Evolutionary conservation across 352 stramenopile species (phyloP).

Genomic region (Globisporangium spiculum): DNA sequence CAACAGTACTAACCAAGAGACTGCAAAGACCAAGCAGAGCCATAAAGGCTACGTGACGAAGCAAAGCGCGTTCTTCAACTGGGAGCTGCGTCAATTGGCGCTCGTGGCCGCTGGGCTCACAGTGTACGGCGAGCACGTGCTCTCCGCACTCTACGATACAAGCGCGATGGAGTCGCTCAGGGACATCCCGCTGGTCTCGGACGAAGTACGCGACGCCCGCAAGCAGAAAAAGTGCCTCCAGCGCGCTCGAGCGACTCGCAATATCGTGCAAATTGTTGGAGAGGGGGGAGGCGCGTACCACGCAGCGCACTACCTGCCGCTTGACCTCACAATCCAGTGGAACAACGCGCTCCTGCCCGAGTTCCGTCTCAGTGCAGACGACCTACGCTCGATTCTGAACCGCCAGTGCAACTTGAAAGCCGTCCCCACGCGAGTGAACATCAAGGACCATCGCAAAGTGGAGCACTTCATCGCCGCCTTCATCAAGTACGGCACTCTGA

Average conservation of each 20-base stretch:
- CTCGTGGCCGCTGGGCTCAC: slow-evolving; percentile 10
- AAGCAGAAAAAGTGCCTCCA: slow-evolving; percentile 9
- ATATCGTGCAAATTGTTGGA: background rate
- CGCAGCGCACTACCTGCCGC: slow-evolving; percentile 13
- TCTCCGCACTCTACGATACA: slow-evolving; percentile 7
- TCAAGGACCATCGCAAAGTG: slow-evolving; percentile 13
- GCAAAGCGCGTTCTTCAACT: slow-evolving; percentile 3
- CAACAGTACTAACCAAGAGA: background rate
- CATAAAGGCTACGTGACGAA: no score
- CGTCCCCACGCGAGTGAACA: slow-evolving; percentile 6
- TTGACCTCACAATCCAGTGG: slow-evolving; percentile 17
- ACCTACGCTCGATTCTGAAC: slow-evolving; percentile 6
- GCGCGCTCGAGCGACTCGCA: background rate
- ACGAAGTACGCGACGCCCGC: slow-evolving; percentile 7
- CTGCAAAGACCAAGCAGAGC: background rate
- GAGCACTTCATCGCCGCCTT: slow-evolving; percentile 16
- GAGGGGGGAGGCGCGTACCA: background rate
- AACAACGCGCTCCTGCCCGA: slow-evolving; percentile 6
- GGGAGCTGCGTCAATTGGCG: slow-evolving; percentile 12
- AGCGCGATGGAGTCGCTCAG: background rate
- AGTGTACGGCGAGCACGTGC: slow-evolving; percentile 7
- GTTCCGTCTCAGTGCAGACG: background rate
- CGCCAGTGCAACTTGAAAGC: slow-evolving; percentile 13
- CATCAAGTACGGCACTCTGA: background rate
- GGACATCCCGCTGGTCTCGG: slow-evolving; percentile 16